A percentile compares a stretch with the other conserved stretches of the same genome.
These are phyloP conservation scores for Wallacemonas rigidus DNA, from an alignment of 208 protist genomes.

Conservation along the genomic window DNA sequence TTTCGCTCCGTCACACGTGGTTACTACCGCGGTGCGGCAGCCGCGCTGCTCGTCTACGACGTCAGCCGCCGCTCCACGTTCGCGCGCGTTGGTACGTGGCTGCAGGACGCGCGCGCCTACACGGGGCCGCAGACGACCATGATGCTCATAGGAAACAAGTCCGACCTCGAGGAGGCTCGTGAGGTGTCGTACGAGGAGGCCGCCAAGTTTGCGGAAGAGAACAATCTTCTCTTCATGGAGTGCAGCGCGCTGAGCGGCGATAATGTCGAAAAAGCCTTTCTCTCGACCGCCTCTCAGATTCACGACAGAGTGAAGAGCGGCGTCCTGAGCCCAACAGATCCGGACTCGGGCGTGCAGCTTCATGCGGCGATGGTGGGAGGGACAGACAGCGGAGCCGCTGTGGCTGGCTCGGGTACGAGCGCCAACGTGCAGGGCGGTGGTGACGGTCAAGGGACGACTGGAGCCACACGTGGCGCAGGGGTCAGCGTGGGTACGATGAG, in stretches of 20 bases:
- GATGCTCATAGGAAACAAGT: slow-evolving; percentile 96
- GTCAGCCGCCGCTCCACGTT: slow-evolving; percentile 91
- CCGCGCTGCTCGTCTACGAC: slow-evolving; percentile 96
- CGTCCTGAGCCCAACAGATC: slow-evolving; percentile 81
- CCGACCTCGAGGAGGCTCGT: slow-evolving; percentile 93
- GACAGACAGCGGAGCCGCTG: slow-evolving; percentile 12
- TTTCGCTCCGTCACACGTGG: slow-evolving; percentile 94
- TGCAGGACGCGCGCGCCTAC: slow-evolving; percentile 94
- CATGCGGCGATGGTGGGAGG: slow-evolving; percentile 51
- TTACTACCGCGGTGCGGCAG: slow-evolving; percentile 96
- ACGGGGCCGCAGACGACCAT: slow-evolving; percentile 85
- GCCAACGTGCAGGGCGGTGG: neutral
- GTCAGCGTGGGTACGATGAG: neutral
- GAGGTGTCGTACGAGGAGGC: slow-evolving; percentile 97
- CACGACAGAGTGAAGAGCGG: slow-evolving; percentile 95
- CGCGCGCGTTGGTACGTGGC: slow-evolving; percentile 91
- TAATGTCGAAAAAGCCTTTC: slow-evolving; percentile 94
- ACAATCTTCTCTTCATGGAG: slow-evolving; percentile 95
- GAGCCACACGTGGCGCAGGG: neutral
- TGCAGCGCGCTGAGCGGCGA: slow-evolving; percentile 93
- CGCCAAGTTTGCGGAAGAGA: slow-evolving; percentile 93
- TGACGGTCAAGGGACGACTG: neutral
- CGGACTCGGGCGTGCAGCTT: slow-evolving; percentile 82
- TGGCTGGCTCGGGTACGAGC: neutral
- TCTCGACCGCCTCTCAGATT: slow-evolving; percentile 91